Evolutionary conservation across 2,329 filamentous ascomycete species (phyloP).

Genomic region (Stemphylium lycopersici): DNA sequence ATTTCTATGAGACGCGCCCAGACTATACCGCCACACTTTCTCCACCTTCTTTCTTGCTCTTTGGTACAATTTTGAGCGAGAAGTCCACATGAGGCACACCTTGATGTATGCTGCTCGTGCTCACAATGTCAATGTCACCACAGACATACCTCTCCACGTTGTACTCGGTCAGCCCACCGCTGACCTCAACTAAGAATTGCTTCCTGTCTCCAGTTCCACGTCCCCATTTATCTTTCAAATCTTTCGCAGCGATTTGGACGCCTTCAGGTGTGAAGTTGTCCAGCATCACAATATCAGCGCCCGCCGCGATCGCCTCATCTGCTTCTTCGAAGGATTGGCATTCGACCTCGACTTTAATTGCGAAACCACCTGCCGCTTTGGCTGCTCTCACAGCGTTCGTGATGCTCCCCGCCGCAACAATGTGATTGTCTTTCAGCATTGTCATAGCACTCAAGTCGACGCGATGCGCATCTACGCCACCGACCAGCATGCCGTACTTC

Average conservation of each 20-base stretch:
- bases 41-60: slow-evolving; percentile 36
- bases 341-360: slow-evolving; percentile 95
- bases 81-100: slow-evolving; percentile 94
- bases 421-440: slow-evolving; percentile 99
- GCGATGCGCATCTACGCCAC: slow-evolving; percentile 88
- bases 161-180: slow-evolving; percentile 82
- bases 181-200: slow-evolving; percentile 84
- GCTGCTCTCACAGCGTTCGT: slow-evolving; percentile 83
- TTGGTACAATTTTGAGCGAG: slow-evolving; percentile 81
- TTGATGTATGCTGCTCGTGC: slow-evolving; percentile 96
- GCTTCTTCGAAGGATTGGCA: slow-evolving; percentile 87
- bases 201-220: slow-evolving; percentile 64
- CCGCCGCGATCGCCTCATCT: slow-evolving; percentile 86
- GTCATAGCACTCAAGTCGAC: slow-evolving; percentile 91
- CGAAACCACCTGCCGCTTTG: slow-evolving; percentile 83
- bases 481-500: slow-evolving; percentile 97
- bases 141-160: slow-evolving; percentile 84
- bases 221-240: slow-evolving; percentile 80
- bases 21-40: slow-evolving; percentile 18
- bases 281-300: slow-evolving; percentile 95
- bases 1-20: neutral
- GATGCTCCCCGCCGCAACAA: slow-evolving; percentile 87
- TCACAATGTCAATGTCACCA: slow-evolving; percentile 90
- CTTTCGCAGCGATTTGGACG: slow-evolving; percentile 74
- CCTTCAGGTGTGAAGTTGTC: slow-evolving; percentile 90